A percentile compares a stretch with the other conserved stretches of the same genome.
Evolutionary conservation across 768 basidiomycete genomes (phyloP).

Genomic region (Serendipita vermifera): DNA sequence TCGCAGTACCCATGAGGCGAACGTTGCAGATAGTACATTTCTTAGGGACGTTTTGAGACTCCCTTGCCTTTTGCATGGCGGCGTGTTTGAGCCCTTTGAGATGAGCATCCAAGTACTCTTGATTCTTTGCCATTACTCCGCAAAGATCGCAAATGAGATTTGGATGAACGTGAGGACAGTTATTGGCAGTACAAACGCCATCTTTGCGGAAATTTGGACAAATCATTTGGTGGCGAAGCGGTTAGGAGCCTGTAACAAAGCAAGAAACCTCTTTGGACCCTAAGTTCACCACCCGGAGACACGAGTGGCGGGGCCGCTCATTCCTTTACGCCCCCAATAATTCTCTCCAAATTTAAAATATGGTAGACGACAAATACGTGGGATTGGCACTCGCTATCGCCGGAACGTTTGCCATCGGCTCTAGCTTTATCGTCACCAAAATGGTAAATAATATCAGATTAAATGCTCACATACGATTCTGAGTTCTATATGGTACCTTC

Average conservation of each 20-base stretch:
- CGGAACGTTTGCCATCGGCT: conserved; percentile 78
- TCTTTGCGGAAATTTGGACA: not conserved
- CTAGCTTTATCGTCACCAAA: conserved; percentile 98
- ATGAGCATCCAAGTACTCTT: not conserved
- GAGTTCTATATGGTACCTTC: not conserved
- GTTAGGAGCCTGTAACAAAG: not conserved
- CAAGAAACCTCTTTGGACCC: not conserved
- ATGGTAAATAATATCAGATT: conserved; percentile 43
- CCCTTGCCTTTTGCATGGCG: not conserved
- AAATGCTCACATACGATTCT: conserved; percentile 12
- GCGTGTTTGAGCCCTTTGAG: not conserved
- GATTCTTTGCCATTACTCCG: not conserved
- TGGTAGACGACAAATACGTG: conserved; percentile 92
- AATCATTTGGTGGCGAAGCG: not conserved
- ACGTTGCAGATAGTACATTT: not conserved
- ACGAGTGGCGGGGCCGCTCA: not conserved
- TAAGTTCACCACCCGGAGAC: not conserved
- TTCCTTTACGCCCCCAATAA: not conserved
- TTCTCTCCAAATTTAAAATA: conserved; percentile 19
- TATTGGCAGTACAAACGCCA: not conserved
- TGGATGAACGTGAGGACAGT: conserved; percentile 1
- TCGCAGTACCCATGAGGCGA: not conserved
- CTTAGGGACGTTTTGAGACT: not conserved
- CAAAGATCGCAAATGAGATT: conserved; percentile 8
- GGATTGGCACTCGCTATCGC: conserved; percentile 81